Evolutionary conservation across 148 eudicot genomes (phyloP).

Genomic region (Spergularia bocconei): DNA sequence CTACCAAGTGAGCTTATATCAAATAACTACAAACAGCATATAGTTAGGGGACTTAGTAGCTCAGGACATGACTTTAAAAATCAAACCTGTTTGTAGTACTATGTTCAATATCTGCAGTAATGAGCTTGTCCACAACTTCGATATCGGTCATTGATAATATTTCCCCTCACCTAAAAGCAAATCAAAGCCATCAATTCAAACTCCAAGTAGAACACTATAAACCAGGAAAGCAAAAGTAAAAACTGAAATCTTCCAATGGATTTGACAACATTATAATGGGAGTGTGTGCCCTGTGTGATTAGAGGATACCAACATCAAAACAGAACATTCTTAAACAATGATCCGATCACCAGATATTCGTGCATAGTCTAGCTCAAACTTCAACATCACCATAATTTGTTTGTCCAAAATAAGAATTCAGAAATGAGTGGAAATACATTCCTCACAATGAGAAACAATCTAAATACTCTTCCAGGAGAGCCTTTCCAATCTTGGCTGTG

Average conservation of each 20-base stretch:
- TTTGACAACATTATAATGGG: background rate
- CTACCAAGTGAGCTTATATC: background rate
- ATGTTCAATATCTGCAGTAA: conserved; percentile 1
- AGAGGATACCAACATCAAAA: background rate
- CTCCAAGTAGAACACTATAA: background rate
- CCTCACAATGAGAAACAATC: no score
- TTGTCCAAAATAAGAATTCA: background rate
- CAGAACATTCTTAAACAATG: background rate
- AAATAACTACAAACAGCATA: background rate
- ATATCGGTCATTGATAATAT: conserved; percentile 8
- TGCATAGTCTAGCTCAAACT: background rate
- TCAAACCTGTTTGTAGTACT: background rate
- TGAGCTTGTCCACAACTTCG: background rate
- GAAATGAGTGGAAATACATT: background rate
- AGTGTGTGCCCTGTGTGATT: no score
- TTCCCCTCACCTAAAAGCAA: background rate
- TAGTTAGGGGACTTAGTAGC: background rate
- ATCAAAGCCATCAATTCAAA: background rate
- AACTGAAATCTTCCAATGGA: background rate
- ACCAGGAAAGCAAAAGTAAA: background rate
- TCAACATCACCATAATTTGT: background rate
- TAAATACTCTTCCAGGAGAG: no score
- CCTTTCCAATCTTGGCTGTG: no score
- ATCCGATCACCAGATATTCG: background rate
- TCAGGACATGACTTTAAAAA: background rate